Percentiles rank a stretch among this genome's conserved stretches.
Evolutionary conservation across 352 stramenopile genomes (phyloP).

Genomic region (Pythium insidiosum): DNA sequence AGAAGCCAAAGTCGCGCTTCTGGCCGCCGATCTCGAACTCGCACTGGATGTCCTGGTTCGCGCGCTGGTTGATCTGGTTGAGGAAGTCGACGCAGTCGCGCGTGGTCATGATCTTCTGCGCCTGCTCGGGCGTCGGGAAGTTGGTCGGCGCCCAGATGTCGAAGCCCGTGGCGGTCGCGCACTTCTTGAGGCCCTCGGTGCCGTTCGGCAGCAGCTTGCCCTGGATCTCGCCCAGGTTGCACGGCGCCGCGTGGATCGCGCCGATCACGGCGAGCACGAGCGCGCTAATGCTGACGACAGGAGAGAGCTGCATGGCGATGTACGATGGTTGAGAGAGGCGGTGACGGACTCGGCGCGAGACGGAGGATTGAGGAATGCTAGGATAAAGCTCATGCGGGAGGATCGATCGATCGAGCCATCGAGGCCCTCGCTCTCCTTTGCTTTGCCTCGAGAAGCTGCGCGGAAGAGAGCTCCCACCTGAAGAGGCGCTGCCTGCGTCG

Average conservation of each 20-base stretch:
- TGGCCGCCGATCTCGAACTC: constrained; percentile 26
- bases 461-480: too few relatives aligned
- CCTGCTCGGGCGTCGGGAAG: constrained; percentile 39
- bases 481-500: too few relatives aligned
- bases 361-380: too few relatives aligned
- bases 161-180: constrained; percentile 27
- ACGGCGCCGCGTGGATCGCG: constrained; percentile 16
- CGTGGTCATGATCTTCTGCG: constrained; percentile 29
- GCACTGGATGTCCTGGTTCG: constrained; percentile 50
- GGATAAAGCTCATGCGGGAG: too few relatives aligned
- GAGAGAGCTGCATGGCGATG: constrained; percentile 20
- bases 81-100: constrained; percentile 54
- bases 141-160: constrained; percentile 31
- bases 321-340: neutral
- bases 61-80: constrained; percentile 58
- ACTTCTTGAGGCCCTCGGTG: constrained; percentile 28
- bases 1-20: constrained; percentile 24
- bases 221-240: constrained; percentile 42
- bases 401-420: too few relatives aligned
- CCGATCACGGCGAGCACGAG: constrained; percentile 13
- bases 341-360: too few relatives aligned
- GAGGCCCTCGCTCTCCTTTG: too few relatives aligned
- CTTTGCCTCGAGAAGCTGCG: too few relatives aligned
- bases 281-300: constrained; percentile 8
- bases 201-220: constrained; percentile 38